Percentiles rank a stretch among this genome's conserved stretches.
phyloP scores from a whole-genome alignment of 805 yeast species.

The Ogataea degrootiae region DNA sequence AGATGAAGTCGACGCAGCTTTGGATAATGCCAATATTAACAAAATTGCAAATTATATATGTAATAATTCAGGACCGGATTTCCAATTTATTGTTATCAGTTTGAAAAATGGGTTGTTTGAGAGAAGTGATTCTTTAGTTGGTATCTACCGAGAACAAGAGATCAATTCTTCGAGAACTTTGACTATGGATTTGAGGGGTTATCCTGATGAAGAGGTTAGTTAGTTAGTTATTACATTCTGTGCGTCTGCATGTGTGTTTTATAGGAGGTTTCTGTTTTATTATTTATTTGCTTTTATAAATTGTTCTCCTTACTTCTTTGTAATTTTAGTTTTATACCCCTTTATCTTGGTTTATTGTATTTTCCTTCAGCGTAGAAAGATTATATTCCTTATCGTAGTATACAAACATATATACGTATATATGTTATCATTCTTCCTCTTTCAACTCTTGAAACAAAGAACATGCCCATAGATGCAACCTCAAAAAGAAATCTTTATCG shows the following conservation, averaged over 20 bases:
- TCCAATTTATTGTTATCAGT: constrained; percentile 91
- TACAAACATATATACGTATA: no score
- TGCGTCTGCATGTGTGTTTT: neutral
- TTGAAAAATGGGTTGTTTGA: constrained; percentile 85
- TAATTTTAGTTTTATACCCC: no score
- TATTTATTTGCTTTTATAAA: no score
- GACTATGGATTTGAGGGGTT: constrained; percentile 65
- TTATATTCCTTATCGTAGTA: no score
- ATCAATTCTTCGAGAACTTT: constrained; percentile 69
- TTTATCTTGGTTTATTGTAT: neutral
- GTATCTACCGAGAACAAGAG: constrained; percentile 79
- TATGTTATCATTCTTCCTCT: no score
- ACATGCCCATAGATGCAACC: constrained; percentile 62
- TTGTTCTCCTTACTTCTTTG: no score
- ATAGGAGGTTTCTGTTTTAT: neutral
- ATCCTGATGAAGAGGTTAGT: constrained; percentile 36
- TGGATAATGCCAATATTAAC: constrained; percentile 84
- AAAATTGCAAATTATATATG: constrained; percentile 83
- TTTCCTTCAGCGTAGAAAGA: no score
- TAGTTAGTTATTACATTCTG: neutral
- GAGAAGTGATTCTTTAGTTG: constrained; percentile 85
- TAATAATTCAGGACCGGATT: constrained; percentile 65
- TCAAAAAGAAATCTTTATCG: constrained; percentile 49
- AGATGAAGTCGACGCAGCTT: constrained; percentile 98
- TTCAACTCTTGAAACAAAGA: constrained; percentile 36